phyloP scores from a whole-genome alignment of 1,284 basidiomycete species.

The Cystobasidium slooffiae region DNA sequence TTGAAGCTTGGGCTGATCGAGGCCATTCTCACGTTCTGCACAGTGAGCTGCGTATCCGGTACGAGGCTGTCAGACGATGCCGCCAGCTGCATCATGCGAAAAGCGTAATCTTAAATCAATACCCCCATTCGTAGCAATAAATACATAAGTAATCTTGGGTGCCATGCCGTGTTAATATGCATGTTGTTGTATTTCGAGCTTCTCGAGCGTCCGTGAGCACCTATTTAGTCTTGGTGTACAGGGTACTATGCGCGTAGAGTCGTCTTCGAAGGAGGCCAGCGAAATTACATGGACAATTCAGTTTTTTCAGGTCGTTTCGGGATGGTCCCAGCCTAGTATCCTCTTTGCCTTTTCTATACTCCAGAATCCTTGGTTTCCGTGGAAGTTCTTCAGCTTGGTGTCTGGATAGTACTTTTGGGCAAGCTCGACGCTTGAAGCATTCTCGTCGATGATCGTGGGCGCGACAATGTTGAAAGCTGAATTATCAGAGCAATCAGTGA shows the following conservation, averaged over 20 bases:
- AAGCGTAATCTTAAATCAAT: background rate
- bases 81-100: conserved; percentile 24
- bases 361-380: conserved; percentile 32
- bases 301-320: conserved; percentile 23
- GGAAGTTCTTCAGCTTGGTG: conserved; percentile 7
- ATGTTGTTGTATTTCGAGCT: background rate
- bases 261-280: background rate
- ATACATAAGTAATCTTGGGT: background rate
- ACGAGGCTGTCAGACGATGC: conserved; percentile 20
- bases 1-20: background rate
- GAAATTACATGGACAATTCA: background rate
- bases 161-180: background rate
- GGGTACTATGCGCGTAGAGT: background rate
- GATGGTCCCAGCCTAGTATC: conserved; percentile 40
- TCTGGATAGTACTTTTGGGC: conserved; percentile 28
- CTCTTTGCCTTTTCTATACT: conserved; percentile 29
- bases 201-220: background rate
- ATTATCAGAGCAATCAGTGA: too few species aligned
- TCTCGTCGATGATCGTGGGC: conserved; percentile 23
- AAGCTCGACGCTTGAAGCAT: conserved; percentile 12
- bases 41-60: conserved; percentile 27
- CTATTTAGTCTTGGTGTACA: background rate
- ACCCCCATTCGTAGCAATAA: background rate
- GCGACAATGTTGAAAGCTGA: conserved; percentile 44
- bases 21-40: background rate